Evolutionary conservation across 192 early-diverging fungal genomes (phyloP).

Genomic region (Rhizophlyctis rosea): DNA sequence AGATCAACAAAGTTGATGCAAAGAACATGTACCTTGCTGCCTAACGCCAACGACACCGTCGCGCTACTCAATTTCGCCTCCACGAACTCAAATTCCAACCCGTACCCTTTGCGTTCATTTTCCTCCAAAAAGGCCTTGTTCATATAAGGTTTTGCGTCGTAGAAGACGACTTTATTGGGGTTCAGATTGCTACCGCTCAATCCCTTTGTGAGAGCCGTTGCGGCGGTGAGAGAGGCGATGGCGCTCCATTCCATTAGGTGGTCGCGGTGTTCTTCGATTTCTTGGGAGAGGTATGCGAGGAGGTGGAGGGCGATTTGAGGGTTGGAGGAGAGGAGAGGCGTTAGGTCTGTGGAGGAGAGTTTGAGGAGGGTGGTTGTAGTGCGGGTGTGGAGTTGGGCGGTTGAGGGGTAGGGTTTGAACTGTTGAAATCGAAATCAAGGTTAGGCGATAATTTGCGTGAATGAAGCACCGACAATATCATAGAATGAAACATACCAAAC

Average conservation of each 20-base stretch:
- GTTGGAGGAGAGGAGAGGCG: background rate
- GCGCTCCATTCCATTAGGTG: background rate
- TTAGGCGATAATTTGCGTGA: background rate
- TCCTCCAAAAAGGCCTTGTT: background rate
- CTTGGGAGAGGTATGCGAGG: background rate
- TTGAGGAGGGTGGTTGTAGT: background rate
- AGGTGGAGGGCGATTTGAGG: background rate
- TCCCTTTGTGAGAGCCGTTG: background rate
- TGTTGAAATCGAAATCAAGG: background rate
- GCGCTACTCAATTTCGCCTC: slow-evolving; percentile 13
- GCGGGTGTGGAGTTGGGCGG: background rate
- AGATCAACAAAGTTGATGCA: slow-evolving; percentile 26
- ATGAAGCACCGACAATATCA: background rate
- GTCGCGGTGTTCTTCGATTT: background rate
- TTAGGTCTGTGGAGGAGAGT: background rate
- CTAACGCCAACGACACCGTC: slow-evolving; percentile 17
- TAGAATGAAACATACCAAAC: background rate
- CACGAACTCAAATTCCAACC: slow-evolving; percentile 12
- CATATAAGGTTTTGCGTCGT: slow-evolving; percentile 5
- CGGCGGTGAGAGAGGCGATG: background rate
- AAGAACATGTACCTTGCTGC: slow-evolving; percentile 1
- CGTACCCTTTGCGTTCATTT: background rate
- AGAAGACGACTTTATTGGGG: background rate
- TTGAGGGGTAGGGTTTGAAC: background rate
- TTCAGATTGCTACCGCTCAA: too few relatives aligned